Conservation (phyloP, 169 alveolate species). For the Plasmodium vivax region DNA sequence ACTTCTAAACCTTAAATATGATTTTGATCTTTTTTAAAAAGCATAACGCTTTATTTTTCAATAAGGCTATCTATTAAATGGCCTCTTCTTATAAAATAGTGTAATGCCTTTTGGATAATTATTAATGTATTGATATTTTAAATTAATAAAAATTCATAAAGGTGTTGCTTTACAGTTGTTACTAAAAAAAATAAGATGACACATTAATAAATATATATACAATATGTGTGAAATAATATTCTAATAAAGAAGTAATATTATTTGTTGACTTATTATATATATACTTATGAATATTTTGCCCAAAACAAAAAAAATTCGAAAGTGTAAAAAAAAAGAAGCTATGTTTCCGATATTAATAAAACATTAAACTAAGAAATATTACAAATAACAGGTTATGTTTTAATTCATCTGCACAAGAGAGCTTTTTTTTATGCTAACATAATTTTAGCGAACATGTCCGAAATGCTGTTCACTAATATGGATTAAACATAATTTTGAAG, state of each 20-base stretch:
- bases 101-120: neutral
- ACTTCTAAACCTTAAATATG: neutral
- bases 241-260: neutral
- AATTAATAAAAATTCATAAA: neutral
- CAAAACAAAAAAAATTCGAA: neutral
- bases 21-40: neutral
- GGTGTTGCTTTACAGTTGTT: neutral
- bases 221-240: neutral
- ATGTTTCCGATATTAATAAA: neutral
- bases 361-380: neutral
- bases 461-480: neutral
- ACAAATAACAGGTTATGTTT: neutral
- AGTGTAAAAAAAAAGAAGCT: neutral
- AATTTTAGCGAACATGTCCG: neutral
- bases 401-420: neutral
- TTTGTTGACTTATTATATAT: neutral
- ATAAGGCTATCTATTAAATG: neutral
- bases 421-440: neutral
- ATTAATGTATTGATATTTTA: neutral
- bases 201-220: neutral
- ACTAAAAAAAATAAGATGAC: neutral
- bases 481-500: neutral
- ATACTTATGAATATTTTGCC: neutral
- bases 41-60: neutral
- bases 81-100: neutral